These are phyloP conservation scores for Thielaviopsis musarum DNA, from an alignment of 2,329 filamentous ascomycete genomes.

Conservation along the genomic window DNA sequence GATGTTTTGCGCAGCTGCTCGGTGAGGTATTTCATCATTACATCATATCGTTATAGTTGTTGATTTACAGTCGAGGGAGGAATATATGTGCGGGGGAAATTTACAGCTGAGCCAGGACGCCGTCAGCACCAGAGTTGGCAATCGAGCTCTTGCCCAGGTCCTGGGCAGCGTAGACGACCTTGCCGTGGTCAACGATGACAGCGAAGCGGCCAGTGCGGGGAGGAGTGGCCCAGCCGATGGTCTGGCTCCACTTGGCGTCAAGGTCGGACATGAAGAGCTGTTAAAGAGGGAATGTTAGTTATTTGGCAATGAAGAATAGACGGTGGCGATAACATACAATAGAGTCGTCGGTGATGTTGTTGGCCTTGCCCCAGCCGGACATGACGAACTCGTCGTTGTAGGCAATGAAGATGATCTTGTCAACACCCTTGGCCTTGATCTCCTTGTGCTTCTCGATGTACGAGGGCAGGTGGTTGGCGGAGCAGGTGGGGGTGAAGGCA, in stretches of 20 bases:
- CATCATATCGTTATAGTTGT: background rate
- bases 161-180: conserved; percentile 63
- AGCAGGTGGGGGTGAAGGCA: conserved; percentile 79
- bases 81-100: background rate
- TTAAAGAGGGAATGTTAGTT: conserved; percentile 7
- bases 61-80: background rate
- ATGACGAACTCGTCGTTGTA: conserved; percentile 79
- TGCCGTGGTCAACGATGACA: conserved; percentile 68
- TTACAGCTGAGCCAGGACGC: conserved; percentile 36
- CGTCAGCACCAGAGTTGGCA: conserved; percentile 34
- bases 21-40: conserved; percentile 3
- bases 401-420: conserved; percentile 65
- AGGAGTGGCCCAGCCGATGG: conserved; percentile 59
- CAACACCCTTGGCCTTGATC: conserved; percentile 66
- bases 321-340: conserved; percentile 27
- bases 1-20: background rate
- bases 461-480: conserved; percentile 61
- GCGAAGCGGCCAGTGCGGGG: conserved; percentile 66
- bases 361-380: conserved; percentile 82
- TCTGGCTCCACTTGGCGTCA: conserved; percentile 54
- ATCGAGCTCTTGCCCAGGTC: conserved; percentile 38
- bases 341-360: conserved; percentile 53
- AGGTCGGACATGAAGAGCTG: conserved; percentile 61
- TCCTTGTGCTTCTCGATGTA: conserved; percentile 57
- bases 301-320: conserved; percentile 10